Base-by-base conservation (phyloP, 2,329 filamentous ascomycete genomes). In the Rutstroemia sp. region DNA sequence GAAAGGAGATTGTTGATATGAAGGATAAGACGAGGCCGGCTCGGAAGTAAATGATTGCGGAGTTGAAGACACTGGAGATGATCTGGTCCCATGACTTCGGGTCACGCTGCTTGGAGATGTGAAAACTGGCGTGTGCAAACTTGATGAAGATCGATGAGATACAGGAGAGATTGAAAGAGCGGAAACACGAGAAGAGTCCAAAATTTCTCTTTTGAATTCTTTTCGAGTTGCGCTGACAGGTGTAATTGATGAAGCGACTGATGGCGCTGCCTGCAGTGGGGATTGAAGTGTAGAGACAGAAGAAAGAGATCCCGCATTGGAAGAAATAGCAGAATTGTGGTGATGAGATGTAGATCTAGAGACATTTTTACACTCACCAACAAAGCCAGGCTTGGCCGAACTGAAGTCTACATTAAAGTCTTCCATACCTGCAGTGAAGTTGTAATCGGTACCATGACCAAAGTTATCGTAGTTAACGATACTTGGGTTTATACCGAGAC, bases 281-380 rank as follows among this genome's bases (percentile, higher is more conserved):
- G 56, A 62, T 45, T 62, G 63, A 60, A 66, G 64, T 56, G 61
- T 63, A 44, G 65, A 68, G 23, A 61, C 56, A 57, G 65, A 65
- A 65, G 65, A 66, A 56, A 62, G 41, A 48, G 63, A 62, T 34
- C 60, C 59, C 54, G 56, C 48, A 49, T 58, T 63, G 42, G 61
- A 66, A 39, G 63, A 62, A 9, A 61, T 57, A 53, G 63, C 64
- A 9, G 45, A 37, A 50, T 30, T 44, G 25, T 23, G 27, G 62
- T 65, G 65, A 70, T 54, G 64, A 59, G 64, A 60, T 58, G 60
- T 61, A 65, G 64, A 67, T 64, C 64, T 68, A 70, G 68, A 71
- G 68, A 70, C 59, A 58, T 65, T 68, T 63, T 67, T 58, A 65
- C 57, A 75, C 73, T 75, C 69, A 76, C 73, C 73, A 69, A 75